Conservation (phyloP, 768 basidiomycete genomes). For the Tylopilus rubrobrunneus region DNA sequence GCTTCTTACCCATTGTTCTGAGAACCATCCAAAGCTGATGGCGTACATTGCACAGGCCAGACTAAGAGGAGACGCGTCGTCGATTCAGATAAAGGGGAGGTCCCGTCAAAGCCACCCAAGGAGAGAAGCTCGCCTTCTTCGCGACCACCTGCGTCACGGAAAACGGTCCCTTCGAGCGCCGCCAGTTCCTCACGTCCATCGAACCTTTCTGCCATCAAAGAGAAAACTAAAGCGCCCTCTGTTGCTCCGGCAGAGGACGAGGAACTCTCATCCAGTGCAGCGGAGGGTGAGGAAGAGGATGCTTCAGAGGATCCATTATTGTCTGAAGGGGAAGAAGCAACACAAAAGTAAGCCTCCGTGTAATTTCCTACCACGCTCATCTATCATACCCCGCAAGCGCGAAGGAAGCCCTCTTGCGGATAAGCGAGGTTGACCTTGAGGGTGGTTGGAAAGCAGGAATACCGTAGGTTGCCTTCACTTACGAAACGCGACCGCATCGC, state of each 20-base stretch:
- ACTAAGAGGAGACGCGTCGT: conserved; percentile 52
- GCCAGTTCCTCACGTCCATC: neutral
- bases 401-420: conserved; percentile 59
- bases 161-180: neutral
- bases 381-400: conserved; percentile 41
- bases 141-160: neutral
- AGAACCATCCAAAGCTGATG: neutral
- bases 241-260: conserved; percentile 29
- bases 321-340: conserved; percentile 48
- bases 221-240: conserved; percentile 17
- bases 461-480: conserved; percentile 53
- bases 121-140: neutral
- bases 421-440: conserved; percentile 67
- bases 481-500: neutral
- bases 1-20: neutral
- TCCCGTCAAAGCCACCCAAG: neutral
- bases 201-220: conserved; percentile 4
- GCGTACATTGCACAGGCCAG: conserved; percentile 21
- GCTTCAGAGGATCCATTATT: conserved; percentile 36
- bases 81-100: conserved; percentile 50
- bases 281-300: conserved; percentile 41
- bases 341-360: conserved; percentile 52
- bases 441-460: conserved; percentile 83
- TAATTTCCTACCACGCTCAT: neutral
- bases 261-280: conserved; percentile 30